Base-by-base conservation (phyloP, 129 eudicot genomes). In the Helianthus tuberosus region DNA sequence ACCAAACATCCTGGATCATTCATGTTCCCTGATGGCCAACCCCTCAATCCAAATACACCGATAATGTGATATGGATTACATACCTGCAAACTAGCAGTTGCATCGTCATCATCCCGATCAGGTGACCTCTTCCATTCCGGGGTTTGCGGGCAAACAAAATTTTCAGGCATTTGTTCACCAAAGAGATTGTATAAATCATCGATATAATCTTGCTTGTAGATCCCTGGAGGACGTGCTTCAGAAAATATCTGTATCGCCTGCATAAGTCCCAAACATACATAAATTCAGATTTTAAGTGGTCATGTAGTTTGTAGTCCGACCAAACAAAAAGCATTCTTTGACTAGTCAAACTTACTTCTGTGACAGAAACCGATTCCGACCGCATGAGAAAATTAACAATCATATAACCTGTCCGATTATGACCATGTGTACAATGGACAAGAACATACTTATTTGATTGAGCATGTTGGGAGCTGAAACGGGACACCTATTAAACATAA, bases 331-430 rank as follows among this genome's bases (percentile, higher is more conserved):
- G 29, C 41, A 6, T 36, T 16, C 23, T 2, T 7, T 75, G 38
- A 58, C 11, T 64, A 70, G 65, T 52, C 46, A 38, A 64, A 64
- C 87, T 15, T 36, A 88, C 93, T 87, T 88, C 87, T 29, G 87
- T 84, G 57, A 88, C 82, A 3, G 89, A 88, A 64, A 80, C 65
- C 1, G 87, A 79, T 75, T 69, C 75, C n/a, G 80, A 55, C 43
- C 78, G 82, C 70, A 88, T 71, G 16, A 88, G 82, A 80, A 65
- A 88, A 77, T 83, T 85, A 66, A 74, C 93, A 50, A 88, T 85
- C 93, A 88, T 88, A 74, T 82, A 88, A 13, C 93, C 93, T n/a
- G 93, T 88, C 38, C 93, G 86, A 59, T 88, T 88, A 81, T 76
- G 87, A 64, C 93, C 93, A 68, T 88, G 93, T 41, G 93, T 88